phyloP scores from a whole-genome alignment of 768 basidiomycete genomes.

The Xanthoconium purpureum region DNA sequence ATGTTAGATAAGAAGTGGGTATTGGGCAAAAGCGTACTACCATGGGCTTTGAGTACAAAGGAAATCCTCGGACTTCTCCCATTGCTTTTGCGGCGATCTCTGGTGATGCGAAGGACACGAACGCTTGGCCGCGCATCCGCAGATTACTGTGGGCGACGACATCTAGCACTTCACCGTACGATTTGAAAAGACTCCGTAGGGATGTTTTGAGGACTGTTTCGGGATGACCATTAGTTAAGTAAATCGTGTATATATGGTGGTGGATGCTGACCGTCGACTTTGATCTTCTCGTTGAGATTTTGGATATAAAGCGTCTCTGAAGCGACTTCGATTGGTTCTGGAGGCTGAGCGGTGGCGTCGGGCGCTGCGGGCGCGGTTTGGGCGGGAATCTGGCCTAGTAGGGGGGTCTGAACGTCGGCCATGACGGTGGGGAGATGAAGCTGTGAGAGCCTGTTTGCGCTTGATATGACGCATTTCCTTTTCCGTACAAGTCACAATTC shows the following conservation, averaged over 20 bases:
- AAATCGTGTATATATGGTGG: slow-evolving; percentile 2
- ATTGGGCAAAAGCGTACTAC: slow-evolving; percentile 40
- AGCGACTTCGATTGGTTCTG: slow-evolving; percentile 42
- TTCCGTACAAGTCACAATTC: slow-evolving; percentile 6
- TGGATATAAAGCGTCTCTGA: slow-evolving; percentile 94
- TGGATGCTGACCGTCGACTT: slow-evolving; percentile 57
- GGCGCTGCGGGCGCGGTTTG: slow-evolving; percentile 22
- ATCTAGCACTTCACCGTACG: slow-evolving; percentile 89
- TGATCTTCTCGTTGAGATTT: slow-evolving; percentile 94
- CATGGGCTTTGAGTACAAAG: slow-evolving; percentile 96
- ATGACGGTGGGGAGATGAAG: slow-evolving; percentile 22
- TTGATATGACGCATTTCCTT: slow-evolving; percentile 13
- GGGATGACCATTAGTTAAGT: slow-evolving; percentile 7
- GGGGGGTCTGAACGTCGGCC: slow-evolving; percentile 37
- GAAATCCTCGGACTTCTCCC: slow-evolving; percentile 92
- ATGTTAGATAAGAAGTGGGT: not conserved
- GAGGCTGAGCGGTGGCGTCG: slow-evolving; percentile 13
- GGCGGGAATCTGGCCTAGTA: slow-evolving; percentile 26
- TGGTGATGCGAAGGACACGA: slow-evolving; percentile 83
- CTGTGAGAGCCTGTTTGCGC: slow-evolving; percentile 20
- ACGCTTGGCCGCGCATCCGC: slow-evolving; percentile 98
- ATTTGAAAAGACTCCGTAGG: slow-evolving; percentile 83
- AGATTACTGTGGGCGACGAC: slow-evolving; percentile 95
- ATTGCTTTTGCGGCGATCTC: slow-evolving; percentile 85
- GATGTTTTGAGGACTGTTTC: slow-evolving; percentile 83